phyloP scores from a whole-genome alignment of 2,329 filamentous ascomycete species.

The Scytalidium lignicola region DNA sequence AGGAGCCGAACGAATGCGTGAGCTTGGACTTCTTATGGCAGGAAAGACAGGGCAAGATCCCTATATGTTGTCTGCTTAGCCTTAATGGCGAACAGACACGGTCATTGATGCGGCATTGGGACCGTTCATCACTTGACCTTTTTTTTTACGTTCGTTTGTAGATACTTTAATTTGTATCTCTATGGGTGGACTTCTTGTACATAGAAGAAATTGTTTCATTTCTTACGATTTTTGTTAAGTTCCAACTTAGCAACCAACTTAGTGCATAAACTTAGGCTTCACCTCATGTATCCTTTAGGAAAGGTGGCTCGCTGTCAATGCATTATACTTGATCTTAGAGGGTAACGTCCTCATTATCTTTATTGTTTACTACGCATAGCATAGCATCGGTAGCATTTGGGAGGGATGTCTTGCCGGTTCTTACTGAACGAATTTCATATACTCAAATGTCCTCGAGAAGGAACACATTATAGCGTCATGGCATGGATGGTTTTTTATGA shows the following conservation, averaged over 20 bases:
- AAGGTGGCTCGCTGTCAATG: not conserved
- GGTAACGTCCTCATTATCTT: constrained; percentile 12
- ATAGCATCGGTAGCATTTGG: constrained; percentile 21
- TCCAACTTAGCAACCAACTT: constrained; percentile 8
- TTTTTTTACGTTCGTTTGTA: constrained; percentile 9
- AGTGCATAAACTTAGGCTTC: constrained; percentile 5
- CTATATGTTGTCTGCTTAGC: constrained; percentile 69
- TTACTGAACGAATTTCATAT: no score
- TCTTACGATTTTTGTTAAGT: constrained; percentile 10
- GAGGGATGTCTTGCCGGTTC: not conserved
- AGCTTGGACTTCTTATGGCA: constrained; percentile 83
- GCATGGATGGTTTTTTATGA: not conserved
- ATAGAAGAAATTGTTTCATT: constrained; percentile 9
- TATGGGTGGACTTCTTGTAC: constrained; percentile 3
- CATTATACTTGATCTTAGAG: constrained; percentile 8
- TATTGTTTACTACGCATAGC: constrained; percentile 16
- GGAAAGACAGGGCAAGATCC: constrained; percentile 63
- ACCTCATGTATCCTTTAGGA: not conserved
- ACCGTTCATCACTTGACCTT: not conserved
- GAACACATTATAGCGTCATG: not conserved
- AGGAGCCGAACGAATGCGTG: constrained; percentile 88
- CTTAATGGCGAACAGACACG: constrained; percentile 14
- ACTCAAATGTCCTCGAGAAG: not conserved
- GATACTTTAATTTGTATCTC: constrained; percentile 13
- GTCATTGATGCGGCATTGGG: constrained; percentile 1